Evolutionary conservation across 1,284 basidiomycete genomes (phyloP).

Genomic region (Mycena sp.): DNA sequence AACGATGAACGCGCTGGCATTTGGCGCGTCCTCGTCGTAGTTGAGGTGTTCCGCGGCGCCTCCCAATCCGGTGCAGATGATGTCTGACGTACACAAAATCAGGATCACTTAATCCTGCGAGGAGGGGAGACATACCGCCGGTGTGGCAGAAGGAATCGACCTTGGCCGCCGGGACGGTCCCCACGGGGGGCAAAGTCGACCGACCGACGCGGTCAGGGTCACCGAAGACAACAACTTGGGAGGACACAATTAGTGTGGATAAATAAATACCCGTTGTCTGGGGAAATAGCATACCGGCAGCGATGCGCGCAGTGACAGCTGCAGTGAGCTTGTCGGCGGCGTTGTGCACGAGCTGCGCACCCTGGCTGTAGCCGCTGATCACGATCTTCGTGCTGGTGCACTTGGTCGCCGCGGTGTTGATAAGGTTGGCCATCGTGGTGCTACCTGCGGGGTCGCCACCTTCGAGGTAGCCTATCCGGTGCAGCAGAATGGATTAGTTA

Average conservation of each 20-base stretch:
- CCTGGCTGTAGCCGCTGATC: slow-evolving; percentile 49
- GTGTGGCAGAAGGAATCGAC: slow-evolving; percentile 7
- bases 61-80: not conserved
- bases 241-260: no score
- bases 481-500: not conserved
- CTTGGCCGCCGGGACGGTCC: not conserved
- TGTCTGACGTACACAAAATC: not conserved
- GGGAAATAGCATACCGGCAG: slow-evolving; percentile 27
- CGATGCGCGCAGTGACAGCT: slow-evolving; percentile 40
- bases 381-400: slow-evolving; percentile 48
- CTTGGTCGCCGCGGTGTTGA: slow-evolving; percentile 39
- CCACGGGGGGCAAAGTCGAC: slow-evolving; percentile 1
- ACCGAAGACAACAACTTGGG: slow-evolving; percentile 49
- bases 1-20: slow-evolving; percentile 7
- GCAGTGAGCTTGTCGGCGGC: slow-evolving; percentile 43
- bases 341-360: slow-evolving; percentile 48
- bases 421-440: slow-evolving; percentile 33
- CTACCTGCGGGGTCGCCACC: not conserved
- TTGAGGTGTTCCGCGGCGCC: not conserved
- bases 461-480: not conserved
- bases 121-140: not conserved
- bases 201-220: slow-evolving; percentile 39
- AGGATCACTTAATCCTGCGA: not conserved
- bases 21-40: slow-evolving; percentile 3
- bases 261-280: not conserved